Base-by-base conservation (phyloP, 352 stramenopile species). In the Phytopythium vexans region DNA sequence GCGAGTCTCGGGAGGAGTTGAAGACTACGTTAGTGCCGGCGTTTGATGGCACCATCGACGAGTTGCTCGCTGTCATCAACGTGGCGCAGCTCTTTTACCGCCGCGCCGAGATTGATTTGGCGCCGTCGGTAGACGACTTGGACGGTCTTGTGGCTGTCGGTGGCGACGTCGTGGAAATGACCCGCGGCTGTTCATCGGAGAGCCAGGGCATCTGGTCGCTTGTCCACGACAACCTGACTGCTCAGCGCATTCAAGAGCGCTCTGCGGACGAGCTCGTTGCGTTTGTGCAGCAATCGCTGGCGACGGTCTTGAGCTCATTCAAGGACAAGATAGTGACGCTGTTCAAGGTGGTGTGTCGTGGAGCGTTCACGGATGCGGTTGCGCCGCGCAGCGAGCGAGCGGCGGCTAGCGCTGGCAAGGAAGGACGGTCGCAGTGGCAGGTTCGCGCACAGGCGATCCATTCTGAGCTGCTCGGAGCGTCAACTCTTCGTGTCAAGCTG, bases 321-420 rank as follows among this genome's bases (percentile, higher is more conserved):
- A 90, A 90, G 45, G 80, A 89, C 42, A 80, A 79, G 31, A 42
- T 92, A 16, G 64, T 71, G 0, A 66, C 72, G 37, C 50, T 91
- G 16, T 89, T 82, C 61, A 94, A 94, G 52, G 52, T 77, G 11
- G 82, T 90, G n/a, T 89, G 79, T 33, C 77, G 83, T 34, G 84
- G 84, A 14, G 74, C 79, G 2, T 88, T 94, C 49, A 89, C 77
- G 0, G 83, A 94, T 60, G 79, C 82, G 0, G 75, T 89, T 21
- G 79, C 76, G 16, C 71, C 73, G 10, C 74, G 72, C 21, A 58
- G 62, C 27, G 68, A 65, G 8, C 21, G 16, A 52, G 9, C 47
- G 35, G 4, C 16, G 2, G 21, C 21, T 27, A 66, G 14, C 15
- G 64, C 68, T 4, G 42, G 51, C 27, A 37, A 45, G 6, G 60